These are phyloP conservation scores for Candida ulmi DNA, from an alignment of 805 yeast species.

Conservation along the genomic window DNA sequence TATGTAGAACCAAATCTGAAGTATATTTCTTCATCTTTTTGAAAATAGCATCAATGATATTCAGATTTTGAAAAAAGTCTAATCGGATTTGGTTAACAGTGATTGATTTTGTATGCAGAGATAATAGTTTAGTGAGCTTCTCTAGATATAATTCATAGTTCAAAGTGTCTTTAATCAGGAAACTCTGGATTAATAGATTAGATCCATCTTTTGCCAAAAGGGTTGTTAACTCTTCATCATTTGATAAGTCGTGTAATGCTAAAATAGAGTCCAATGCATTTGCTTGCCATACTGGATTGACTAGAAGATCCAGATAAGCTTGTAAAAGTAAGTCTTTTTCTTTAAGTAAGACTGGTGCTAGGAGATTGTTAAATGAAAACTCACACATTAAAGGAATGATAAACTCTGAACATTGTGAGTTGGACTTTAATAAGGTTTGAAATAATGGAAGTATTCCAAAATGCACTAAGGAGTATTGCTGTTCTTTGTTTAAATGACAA, in stretches of 20 bases:
- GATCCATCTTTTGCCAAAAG: conserved; percentile 23
- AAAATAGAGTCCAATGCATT: conserved; percentile 45
- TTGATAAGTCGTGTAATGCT: conserved; percentile 31
- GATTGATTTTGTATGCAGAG: conserved; percentile 9
- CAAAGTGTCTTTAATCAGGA: conserved; percentile 33
- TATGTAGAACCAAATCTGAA: conserved; percentile 12
- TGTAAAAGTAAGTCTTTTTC: conserved; percentile 24
- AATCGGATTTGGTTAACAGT: conserved; percentile 18
- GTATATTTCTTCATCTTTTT: conserved; percentile 6
- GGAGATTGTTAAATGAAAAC: conserved; percentile 34
- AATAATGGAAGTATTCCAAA: conserved; percentile 37
- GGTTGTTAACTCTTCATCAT: conserved; percentile 24
- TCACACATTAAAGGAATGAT: conserved; percentile 44
- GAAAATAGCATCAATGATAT: conserved; percentile 10
- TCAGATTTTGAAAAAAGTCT: conserved; percentile 9
- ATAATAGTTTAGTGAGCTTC: conserved; percentile 30
- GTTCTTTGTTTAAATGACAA: conserved; percentile 38
- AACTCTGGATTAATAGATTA: conserved; percentile 33
- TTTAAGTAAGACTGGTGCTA: conserved; percentile 26
- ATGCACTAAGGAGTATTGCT: conserved; percentile 34
- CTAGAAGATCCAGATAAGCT: conserved; percentile 30
- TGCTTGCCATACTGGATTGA: conserved; percentile 49
- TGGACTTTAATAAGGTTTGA: conserved; percentile 29
- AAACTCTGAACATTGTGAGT: conserved; percentile 40
- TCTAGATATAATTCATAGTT: conserved; percentile 40